Percentiles rank a stretch among this genome's conserved stretches.
These are phyloP conservation scores for Plasmodium sp. DNA, from an alignment of 169 alveolate species.

Conservation along the genomic window DNA sequence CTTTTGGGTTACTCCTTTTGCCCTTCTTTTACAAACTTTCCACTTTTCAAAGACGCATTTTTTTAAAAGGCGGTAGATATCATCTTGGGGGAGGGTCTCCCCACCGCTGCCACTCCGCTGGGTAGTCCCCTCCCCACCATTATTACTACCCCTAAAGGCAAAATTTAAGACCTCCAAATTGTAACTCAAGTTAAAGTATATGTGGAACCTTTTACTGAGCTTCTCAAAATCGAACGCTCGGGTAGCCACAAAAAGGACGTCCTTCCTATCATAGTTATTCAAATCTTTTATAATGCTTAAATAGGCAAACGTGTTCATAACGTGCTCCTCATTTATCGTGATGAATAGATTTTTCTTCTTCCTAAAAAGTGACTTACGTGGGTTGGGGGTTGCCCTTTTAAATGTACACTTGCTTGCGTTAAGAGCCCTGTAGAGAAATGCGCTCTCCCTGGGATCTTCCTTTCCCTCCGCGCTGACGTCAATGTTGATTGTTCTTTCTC, in stretches of 20 bases:
- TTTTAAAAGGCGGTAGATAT: conserved; percentile 20
- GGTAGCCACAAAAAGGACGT: conserved; percentile 41
- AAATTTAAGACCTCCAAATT: conserved; percentile 19
- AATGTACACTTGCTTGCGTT: neutral
- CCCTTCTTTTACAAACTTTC: conserved; percentile 8
- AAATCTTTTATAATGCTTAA: conserved; percentile 26
- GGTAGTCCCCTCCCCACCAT: neutral
- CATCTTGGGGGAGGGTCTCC: neutral
- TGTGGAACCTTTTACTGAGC: conserved; percentile 35
- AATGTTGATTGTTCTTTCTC: neutral
- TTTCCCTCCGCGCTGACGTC: neutral
- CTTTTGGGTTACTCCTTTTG: neutral
- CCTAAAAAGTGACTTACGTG: neutral
- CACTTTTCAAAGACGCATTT: conserved; percentile 28
- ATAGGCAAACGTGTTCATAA: conserved; percentile 16
- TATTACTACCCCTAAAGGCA: neutral
- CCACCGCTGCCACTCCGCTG: neutral
- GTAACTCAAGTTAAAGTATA: conserved; percentile 48
- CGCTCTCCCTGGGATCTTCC: neutral
- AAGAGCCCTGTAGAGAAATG: neutral
- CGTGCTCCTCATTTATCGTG: conserved; percentile 39
- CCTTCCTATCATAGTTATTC: conserved; percentile 48
- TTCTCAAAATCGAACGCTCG: conserved; percentile 65
- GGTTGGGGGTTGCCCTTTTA: neutral
- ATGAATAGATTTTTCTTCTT: conserved; percentile 38